Evolutionary conservation across 495 filamentous ascomycete species (phyloP), one percentile per base, ranked within the genome.

Genomic region (Tuber microsphaerosporum): DNA sequence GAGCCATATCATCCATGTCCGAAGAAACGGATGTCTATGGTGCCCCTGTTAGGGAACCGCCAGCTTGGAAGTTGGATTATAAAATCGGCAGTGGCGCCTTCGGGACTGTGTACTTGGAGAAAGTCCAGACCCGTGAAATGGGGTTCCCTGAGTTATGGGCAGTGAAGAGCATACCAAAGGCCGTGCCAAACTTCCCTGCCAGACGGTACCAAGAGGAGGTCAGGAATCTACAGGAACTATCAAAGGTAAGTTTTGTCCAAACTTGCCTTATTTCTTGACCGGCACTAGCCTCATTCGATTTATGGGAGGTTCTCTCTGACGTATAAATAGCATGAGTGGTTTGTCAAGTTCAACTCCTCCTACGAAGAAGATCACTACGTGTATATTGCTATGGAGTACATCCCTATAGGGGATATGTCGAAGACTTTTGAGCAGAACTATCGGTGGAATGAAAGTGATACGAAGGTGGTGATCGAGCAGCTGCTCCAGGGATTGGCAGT

Each of bases 301-400:
- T 56, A 56, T 4, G 0, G 0, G 48, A 26, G 48, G 22, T 12
- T 26, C 8, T n/a, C 0, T n/a, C 48, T 56, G 22, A 56, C 22
- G 0, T 12, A 12, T 56, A 1, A 0, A 10, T 3, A 56, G 48
- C 12, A 56, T 26, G 22, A n/a, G 20, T 26, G 22, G 22, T 56
- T 56, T 26, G 48, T 56, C 8, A n/a, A 26, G n/a, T 26, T 26
- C 9, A 56, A n/a, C 6, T 2, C 22, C 17, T 56, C 48, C 6
- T 56, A 56, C 26, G 48, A 56, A 20, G 22, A 26, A 8, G 19
- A 2, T 26, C 48, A 56, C 22, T n/a, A 37, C 14, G n/a, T 61
- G 1, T 68, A 39, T 10, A 14, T 73, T 19, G 72, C 72, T 39
- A 73, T 68, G 72, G 72, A 73, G 17, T 73, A 73, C 19, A 39